phyloP scores from a whole-genome alignment of 2,329 filamentous ascomycete genomes.

The Ophioceras dolichostomum region DNA sequence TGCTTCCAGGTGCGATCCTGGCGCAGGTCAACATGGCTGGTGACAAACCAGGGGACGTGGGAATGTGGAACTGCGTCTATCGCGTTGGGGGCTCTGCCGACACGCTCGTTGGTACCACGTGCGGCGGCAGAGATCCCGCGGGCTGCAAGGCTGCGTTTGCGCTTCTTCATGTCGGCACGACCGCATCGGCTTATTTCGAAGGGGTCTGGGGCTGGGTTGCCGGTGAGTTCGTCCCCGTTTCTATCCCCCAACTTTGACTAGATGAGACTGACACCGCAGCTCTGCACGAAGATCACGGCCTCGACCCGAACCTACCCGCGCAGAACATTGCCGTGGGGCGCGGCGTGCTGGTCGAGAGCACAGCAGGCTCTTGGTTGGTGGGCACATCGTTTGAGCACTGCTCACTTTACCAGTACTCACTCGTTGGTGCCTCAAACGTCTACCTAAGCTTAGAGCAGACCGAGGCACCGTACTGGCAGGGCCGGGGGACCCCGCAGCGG shows the following conservation, averaged over 20 bases:
- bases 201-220: slow-evolving; percentile 35
- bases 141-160: slow-evolving; percentile 34
- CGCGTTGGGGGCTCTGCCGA: slow-evolving; percentile 30
- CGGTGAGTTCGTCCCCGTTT: slow-evolving; percentile 3
- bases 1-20: slow-evolving; percentile 45
- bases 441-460: slow-evolving; percentile 37
- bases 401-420: slow-evolving; percentile 45
- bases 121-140: slow-evolving; percentile 16
- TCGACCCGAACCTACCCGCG: slow-evolving; percentile 26
- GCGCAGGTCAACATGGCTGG: slow-evolving; percentile 24
- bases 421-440: slow-evolving; percentile 35
- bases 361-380: slow-evolving; percentile 35
- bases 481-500: slow-evolving; percentile 21
- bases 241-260: slow-evolving; percentile 2
- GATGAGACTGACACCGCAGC: neutral
- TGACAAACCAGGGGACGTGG: slow-evolving; percentile 27
- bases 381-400: slow-evolving; percentile 42
- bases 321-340: slow-evolving; percentile 32
- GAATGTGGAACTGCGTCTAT: slow-evolving; percentile 25
- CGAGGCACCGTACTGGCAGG: slow-evolving; percentile 40
- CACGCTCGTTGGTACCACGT: slow-evolving; percentile 23
- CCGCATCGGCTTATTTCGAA: slow-evolving; percentile 37
- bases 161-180: slow-evolving; percentile 33
- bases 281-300: slow-evolving; percentile 34
- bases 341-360: slow-evolving; percentile 30